These are phyloP conservation scores for Somion occarium DNA, from an alignment of 1,284 basidiomycete species.

Conservation along the genomic window DNA sequence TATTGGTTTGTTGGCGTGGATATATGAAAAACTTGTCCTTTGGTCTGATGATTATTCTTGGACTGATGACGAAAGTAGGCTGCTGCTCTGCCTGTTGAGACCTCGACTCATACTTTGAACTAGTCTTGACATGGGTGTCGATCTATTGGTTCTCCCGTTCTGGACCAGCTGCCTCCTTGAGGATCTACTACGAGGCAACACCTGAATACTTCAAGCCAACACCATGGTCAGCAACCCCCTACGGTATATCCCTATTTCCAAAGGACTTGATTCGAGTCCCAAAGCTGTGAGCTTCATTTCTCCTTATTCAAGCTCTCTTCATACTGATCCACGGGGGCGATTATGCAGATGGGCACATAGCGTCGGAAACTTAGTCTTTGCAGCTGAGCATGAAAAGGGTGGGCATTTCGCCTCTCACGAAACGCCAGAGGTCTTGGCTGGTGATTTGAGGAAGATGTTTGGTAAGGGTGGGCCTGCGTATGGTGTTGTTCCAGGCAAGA, in stretches of 20 bases:
- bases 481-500: not conserved
- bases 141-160: conserved; percentile 36
- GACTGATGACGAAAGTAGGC: conserved; percentile 41
- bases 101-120: not conserved
- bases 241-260: conserved; percentile 4
- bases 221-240: not conserved
- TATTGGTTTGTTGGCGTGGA: conserved; percentile 52
- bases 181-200: conserved; percentile 33
- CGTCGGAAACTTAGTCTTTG: conserved; percentile 18
- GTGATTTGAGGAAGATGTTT: conserved; percentile 24
- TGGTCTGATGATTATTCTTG: conserved; percentile 50
- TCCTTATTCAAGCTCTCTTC: not conserved
- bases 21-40: conserved; percentile 51
- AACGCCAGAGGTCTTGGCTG: conserved; percentile 20
- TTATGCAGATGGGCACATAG: not conserved
- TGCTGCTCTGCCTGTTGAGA: too few relatives aligned
- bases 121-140: conserved; percentile 37
- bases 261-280: conserved; percentile 1
- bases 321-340: not conserved
- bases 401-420: conserved; percentile 30
- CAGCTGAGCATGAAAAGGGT: conserved; percentile 20
- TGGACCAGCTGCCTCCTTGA: conserved; percentile 33
- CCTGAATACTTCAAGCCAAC: not conserved
- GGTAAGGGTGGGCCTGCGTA: conserved; percentile 1
- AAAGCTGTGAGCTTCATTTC: not conserved